Evolutionary conservation across 1,284 basidiomycete genomes (phyloP), one percentile per base, ranked within the genome.

Genomic region (Cystobasidium pallidum): DNA sequence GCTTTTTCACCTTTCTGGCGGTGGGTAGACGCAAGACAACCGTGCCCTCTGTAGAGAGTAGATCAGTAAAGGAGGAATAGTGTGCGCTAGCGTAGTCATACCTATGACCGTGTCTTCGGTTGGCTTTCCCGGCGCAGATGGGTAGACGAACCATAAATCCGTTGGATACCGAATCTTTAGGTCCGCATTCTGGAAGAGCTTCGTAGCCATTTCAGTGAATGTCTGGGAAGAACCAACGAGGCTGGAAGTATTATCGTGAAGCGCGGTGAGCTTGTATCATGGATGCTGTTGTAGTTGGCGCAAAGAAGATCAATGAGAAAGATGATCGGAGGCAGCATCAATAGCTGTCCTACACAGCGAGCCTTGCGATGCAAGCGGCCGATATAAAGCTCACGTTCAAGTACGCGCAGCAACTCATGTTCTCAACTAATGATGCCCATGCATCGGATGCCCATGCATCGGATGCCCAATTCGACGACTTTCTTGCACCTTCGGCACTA

Each of bases 81-180:
- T 13, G 21, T 30, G 17, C 13, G 59, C 26, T 6, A 19, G 8
- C 28, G 6, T 15, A 30, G n/a, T 13, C 52, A 19, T 28, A 54
- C 52, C 51, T 51, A 71, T 63, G 49, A 71, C 51, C 36, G 68
- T 71, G 52, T 71, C 68, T 34, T 71, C 54, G 2, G 68, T 43
- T 6, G 68, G 59, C 61, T 64, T 59, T 26, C 61, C 68, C 21
- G 68, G 43, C 28, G 57, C 39, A 30, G 68, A 71, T 34, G 68
- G 68, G 39, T 63, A 59, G 43, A 71, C 13, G 68, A 71, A 71
- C 30, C 34, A 71, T 19, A 71, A 51, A 39, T 71, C 68, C 13
- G 68, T 63, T 15, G 45, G 47, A 47, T 59, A 59, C 51, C 59
- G 24, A 51, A 71, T 55, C 68, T 64, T 71, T 34, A 71, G 61